These are phyloP conservation scores for Fusarium irregulare DNA, from an alignment of 2,329 filamentous ascomycete genomes.

Conservation along the genomic window DNA sequence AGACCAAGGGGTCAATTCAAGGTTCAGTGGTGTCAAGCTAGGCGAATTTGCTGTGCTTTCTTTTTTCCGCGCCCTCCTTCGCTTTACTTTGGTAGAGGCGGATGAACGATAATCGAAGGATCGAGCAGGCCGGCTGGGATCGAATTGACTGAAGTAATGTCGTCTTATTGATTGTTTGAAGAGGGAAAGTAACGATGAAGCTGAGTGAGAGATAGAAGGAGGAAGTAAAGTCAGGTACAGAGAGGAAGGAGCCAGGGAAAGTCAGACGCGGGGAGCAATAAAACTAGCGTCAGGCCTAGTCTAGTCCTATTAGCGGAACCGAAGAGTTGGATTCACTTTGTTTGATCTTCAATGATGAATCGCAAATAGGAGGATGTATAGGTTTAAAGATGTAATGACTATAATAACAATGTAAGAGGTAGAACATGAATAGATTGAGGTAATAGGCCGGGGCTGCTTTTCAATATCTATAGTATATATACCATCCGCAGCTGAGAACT, in stretches of 20 bases:
- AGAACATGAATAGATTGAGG: neutral
- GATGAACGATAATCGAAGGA: neutral
- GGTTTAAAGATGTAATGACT: neutral
- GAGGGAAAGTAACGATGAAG: slow-evolving; percentile 5
- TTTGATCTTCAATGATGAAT: slow-evolving; percentile 12
- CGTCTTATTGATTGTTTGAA: slow-evolving; percentile 7
- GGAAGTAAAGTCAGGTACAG: slow-evolving; percentile 5
- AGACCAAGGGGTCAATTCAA: slow-evolving; percentile 10
- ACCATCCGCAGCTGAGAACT: neutral
- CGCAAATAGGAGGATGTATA: neutral
- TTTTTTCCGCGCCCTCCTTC: neutral
- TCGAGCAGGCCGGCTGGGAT: neutral
- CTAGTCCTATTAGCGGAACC: slow-evolving; percentile 44
- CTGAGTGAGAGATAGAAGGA: slow-evolving; percentile 18
- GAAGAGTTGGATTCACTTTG: slow-evolving; percentile 20
- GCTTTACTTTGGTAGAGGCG: too few relatives aligned
- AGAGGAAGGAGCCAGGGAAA: slow-evolving; percentile 19
- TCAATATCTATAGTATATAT: neutral
- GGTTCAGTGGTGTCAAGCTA: neutral
- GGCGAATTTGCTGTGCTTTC: neutral
- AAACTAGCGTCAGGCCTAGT: slow-evolving; percentile 44
- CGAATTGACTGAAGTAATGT: neutral
- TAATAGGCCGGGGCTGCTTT: neutral
- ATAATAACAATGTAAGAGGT: neutral
- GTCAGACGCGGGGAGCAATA: slow-evolving; percentile 45